Evolutionary conservation across 2,329 filamentous ascomycete species (phyloP).

Genomic region (Penicillium concentricum): DNA sequence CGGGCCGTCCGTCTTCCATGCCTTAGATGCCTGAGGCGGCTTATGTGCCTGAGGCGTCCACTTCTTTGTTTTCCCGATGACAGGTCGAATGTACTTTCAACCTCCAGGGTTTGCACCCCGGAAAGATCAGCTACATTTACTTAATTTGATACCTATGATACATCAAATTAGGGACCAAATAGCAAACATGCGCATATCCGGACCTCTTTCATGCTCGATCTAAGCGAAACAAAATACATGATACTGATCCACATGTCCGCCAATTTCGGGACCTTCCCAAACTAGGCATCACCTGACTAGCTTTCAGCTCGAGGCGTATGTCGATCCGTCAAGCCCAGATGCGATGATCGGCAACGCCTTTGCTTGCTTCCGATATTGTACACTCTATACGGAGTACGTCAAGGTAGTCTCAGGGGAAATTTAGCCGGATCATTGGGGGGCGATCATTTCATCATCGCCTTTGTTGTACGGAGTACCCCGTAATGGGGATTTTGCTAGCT

Average conservation of each 20-base stretch:
- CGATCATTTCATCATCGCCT: background rate
- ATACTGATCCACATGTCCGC: background rate
- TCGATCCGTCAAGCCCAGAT: conserved; percentile 6
- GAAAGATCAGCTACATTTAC: background rate
- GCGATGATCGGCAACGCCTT: conserved; percentile 1
- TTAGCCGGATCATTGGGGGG: background rate
- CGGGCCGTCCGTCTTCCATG: background rate
- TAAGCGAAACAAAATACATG: background rate
- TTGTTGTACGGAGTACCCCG: background rate
- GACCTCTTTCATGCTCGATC: background rate
- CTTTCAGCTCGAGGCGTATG: conserved; percentile 1
- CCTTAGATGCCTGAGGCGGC: background rate
- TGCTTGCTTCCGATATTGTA: background rate
- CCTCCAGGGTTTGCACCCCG: background rate
- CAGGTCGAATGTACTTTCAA: background rate
- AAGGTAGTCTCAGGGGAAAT: background rate
- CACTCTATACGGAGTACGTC: background rate
- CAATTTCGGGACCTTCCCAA: conserved; percentile 7
- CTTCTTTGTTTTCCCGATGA: background rate
- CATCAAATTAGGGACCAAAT: background rate
- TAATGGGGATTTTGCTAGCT: background rate
- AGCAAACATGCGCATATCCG: background rate
- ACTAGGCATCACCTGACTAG: background rate
- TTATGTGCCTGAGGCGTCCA: background rate
- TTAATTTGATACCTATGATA: background rate